phyloP scores from a whole-genome alignment of 345 rosid genomes.

The Cardamine resedifolia region DNA sequence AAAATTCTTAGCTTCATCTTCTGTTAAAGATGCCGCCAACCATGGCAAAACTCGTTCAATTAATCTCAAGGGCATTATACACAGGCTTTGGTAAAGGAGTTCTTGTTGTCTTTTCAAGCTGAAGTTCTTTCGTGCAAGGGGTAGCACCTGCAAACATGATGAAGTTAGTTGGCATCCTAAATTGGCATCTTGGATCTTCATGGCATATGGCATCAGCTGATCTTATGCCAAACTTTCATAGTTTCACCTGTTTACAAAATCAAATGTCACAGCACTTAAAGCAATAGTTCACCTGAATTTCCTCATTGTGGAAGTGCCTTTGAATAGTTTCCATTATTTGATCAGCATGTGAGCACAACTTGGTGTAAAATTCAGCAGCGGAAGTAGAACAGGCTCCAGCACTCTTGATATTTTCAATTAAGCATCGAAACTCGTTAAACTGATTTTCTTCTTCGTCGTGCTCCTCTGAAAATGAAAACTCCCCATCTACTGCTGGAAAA shows the following conservation, averaged over 20 bases:
- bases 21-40: constrained; percentile 67
- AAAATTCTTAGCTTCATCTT: constrained; percentile 67
- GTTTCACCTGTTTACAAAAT: constrained; percentile 26
- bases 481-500: constrained; percentile 84
- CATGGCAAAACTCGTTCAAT: constrained; percentile 91
- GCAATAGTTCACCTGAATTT: constrained; percentile 65
- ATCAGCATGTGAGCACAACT: constrained; percentile 84
- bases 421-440: constrained; percentile 68
- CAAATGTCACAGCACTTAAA: constrained; percentile 19
- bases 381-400: constrained; percentile 75
- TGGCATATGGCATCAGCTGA: constrained; percentile 21
- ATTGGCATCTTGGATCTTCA: constrained; percentile 25
- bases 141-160: constrained; percentile 64
- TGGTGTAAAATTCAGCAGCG: constrained; percentile 64
- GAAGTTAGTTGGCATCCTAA: constrained; percentile 26
- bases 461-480: constrained; percentile 70
- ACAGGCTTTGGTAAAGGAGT: constrained; percentile 78
- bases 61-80: constrained; percentile 85
- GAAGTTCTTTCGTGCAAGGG: constrained; percentile 72
- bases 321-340: constrained; percentile 77
- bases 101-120: constrained; percentile 74
- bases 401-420: constrained; percentile 75
- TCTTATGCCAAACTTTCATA: constrained; percentile 19
- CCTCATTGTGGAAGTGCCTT: constrained; percentile 76
- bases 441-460: constrained; percentile 85